Evolutionary conservation across 2,329 filamentous ascomycete species (phyloP), one percentile per base, ranked within the genome.

Genomic region (Epichloe aotearoae): DNA sequence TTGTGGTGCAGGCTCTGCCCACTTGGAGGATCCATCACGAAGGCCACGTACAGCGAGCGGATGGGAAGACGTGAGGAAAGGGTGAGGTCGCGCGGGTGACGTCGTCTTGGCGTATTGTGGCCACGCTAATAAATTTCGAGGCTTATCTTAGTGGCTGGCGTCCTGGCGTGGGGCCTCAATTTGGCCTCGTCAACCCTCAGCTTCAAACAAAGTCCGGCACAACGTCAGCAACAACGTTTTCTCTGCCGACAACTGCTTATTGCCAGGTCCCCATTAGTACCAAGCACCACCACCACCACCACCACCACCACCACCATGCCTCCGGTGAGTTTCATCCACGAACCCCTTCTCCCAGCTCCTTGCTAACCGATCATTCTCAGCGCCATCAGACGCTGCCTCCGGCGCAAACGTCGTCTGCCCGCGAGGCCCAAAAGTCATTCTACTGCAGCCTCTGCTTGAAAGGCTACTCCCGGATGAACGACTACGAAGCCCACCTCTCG

Each of bases 391-490:
- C 77, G 5, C 72, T 80, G 2, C 77, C 77, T 1, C 72, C 75
- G 4, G 76, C 77, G 51, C 75, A 79, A 59, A 81, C 77, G 20
- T 71, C 74, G 26, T 77, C 77, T 2, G 88, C 87, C 8, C 83
- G 86, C 55, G 84, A 87, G 61, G 86, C 87, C 15, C 75, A 87
- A 46, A 85, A 83, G 61, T 82, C 86, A 36, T 93, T 94, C 70
- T 89, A 86, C 70, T 94, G 84, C 72, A 79, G 83, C 40, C 79
- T 97, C 50, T 97, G 93, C 73, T 82, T 85, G 56, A 97, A 97
- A 70, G 91, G 90, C 60, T 98, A 97, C 69, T 82, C 84, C 2
- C 88, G 93, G 51, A 91, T 95, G 76, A 91, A 94, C 64, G 91
- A 97, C 66, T 96, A 94, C 66, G 91, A 97, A 68, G 85, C 90